A percentile compares a stretch with the other conserved stretches of the same genome.
Conservation (phyloP, 768 basidiomycete species). For the Termitomyces heimii region DNA sequence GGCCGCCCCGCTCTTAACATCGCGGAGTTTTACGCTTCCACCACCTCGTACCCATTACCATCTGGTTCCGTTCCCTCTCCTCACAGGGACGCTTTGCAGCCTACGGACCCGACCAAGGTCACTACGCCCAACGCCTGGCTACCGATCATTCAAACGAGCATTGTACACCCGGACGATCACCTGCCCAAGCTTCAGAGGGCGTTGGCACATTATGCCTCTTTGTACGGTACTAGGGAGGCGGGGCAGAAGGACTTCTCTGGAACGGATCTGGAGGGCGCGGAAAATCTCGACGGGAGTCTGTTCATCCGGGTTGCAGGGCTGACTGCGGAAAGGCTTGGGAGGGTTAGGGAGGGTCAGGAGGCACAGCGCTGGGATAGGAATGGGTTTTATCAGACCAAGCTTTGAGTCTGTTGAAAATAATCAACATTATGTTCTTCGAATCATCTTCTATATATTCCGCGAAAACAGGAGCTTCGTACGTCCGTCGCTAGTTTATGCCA, state of each 20-base stretch:
- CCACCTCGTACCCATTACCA: conserved; percentile 14
- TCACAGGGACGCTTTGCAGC: conserved; percentile 16
- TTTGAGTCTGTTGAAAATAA: not conserved
- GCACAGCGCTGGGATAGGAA: conserved; percentile 11
- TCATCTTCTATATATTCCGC: no score
- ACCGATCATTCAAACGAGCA: conserved; percentile 44
- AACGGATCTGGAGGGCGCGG: conserved; percentile 37
- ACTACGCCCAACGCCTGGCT: conserved; percentile 54
- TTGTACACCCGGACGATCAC: conserved; percentile 57
- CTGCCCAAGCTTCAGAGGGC: conserved; percentile 27
- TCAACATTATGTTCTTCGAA: not conserved
- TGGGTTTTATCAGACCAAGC: conserved; percentile 12
- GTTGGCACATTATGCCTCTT: conserved; percentile 23
- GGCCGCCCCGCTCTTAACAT: conserved; percentile 50
- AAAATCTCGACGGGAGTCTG: conserved; percentile 47
- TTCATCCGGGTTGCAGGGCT: conserved; percentile 49
- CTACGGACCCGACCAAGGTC: conserved; percentile 24
- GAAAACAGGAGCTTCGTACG: no score
- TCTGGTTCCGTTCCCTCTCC: conserved; percentile 20
- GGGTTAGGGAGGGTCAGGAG: conserved; percentile 21
- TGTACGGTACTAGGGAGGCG: conserved; percentile 25
- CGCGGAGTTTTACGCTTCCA: conserved; percentile 36
- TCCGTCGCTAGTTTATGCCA: no score
- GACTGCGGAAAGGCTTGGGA: conserved; percentile 24
- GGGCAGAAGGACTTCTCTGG: conserved; percentile 17